Conservation (phyloP, 139 green algal genomes). For the Chlorella sp. region DNA sequence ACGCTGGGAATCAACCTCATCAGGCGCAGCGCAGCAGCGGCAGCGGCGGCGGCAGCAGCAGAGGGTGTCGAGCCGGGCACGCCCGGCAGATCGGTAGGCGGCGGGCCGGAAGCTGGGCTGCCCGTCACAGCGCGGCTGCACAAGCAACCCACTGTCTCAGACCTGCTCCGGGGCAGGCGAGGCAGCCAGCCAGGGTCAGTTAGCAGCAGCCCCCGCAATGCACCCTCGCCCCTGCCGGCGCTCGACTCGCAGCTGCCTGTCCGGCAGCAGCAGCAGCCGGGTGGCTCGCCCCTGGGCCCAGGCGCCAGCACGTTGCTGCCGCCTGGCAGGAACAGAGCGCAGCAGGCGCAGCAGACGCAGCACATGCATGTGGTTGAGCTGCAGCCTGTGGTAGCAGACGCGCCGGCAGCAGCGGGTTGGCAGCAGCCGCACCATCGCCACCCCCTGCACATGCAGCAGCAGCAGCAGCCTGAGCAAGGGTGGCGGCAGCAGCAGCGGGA, state of each 20-base stretch:
- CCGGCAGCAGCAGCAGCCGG: not conserved
- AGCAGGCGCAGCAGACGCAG: not conserved
- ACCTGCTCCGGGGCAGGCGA: slow-evolving; percentile 32
- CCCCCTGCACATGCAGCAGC: not conserved
- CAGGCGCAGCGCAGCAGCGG: not conserved
- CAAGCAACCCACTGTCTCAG: slow-evolving; percentile 18
- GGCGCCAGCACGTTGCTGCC: too few species aligned
- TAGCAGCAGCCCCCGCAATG: not conserved
- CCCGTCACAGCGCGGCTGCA: not conserved
- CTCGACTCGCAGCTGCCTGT: not conserved
- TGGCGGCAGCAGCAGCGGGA: not conserved
- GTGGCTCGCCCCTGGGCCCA: not conserved
- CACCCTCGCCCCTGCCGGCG: not conserved
- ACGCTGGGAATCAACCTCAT: slow-evolving; percentile 40
- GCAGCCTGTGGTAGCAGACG: not conserved
- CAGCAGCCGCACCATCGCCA: not conserved
- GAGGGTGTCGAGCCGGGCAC: not conserved
- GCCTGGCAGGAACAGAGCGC: too few species aligned
- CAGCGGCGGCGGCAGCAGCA: not conserved
- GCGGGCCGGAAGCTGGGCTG: not conserved
- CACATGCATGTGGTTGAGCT: not conserved
- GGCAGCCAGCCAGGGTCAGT: slow-evolving; percentile 11
- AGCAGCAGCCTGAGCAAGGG: not conserved
- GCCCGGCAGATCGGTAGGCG: not conserved
- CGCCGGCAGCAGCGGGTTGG: too few species aligned